A percentile compares a stretch with the other conserved stretches of the same genome.
Evolutionary conservation across 148 eudicot genomes (phyloP).

Genomic region (Heliamphora exappendiculata): DNA sequence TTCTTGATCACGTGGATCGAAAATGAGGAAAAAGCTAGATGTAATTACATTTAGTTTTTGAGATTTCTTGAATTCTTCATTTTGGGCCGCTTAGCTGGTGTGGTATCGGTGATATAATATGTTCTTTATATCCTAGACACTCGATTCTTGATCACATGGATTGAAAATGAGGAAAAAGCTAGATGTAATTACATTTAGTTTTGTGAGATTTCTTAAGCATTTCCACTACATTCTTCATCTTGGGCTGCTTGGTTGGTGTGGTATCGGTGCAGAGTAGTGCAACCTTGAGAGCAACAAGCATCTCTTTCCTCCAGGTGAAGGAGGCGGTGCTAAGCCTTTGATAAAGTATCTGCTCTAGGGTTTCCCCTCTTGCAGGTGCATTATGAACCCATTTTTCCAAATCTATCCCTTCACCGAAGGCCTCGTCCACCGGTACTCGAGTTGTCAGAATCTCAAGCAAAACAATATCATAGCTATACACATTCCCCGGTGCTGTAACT

Average conservation of each 20-base stretch:
- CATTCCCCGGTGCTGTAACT: conserved; percentile 99
- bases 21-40: too few relatives aligned
- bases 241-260: conserved; percentile 89
- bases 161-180: neutral
- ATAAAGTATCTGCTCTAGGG: conserved; percentile 94
- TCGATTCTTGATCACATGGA: conserved; percentile 4
- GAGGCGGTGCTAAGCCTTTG: conserved; percentile 86
- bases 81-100: conserved; percentile 95
- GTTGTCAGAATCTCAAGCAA: conserved; percentile 92
- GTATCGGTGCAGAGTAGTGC: conserved; percentile 78
- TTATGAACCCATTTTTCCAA: conserved; percentile 93
- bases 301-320: conserved; percentile 85
- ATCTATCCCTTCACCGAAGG: conserved; percentile 85
- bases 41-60: too few relatives aligned
- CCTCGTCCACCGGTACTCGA: conserved; percentile 78
- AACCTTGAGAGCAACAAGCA: conserved; percentile 76
- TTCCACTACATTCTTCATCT: conserved; percentile 89
- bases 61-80: conserved; percentile 85
- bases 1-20: too few relatives aligned
- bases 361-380: conserved; percentile 80
- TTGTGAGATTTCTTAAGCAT: conserved; percentile 77
- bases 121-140: too few relatives aligned
- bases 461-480: conserved; percentile 90
- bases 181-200: conserved; percentile 4
- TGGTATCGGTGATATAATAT: neutral